Conservation (phyloP, 2,329 filamentous ascomycete species). For the Paraconiothyrium brasiliense region DNA sequence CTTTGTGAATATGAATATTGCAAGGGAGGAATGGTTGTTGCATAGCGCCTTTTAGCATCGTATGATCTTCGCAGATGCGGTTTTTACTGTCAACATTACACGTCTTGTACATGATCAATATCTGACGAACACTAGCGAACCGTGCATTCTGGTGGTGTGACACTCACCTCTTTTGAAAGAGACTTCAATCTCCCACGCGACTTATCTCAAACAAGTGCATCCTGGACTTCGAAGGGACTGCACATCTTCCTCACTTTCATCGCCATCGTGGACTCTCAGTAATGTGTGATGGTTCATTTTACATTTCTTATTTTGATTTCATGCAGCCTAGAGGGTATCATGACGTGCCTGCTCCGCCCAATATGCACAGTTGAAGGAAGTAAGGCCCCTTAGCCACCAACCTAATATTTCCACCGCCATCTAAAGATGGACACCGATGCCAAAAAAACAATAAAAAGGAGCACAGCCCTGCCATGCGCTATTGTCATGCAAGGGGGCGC, state of each 20-base stretch:
- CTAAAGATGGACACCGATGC: slow-evolving; percentile 18
- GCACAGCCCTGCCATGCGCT: not conserved
- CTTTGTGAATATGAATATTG: not conserved
- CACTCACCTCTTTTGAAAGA: no score
- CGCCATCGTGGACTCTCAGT: no score
- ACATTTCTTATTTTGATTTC: slow-evolving; percentile 19
- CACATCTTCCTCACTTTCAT: no score
- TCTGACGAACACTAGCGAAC: not conserved
- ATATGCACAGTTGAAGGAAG: slow-evolving; percentile 22
- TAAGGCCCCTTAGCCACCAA: slow-evolving; percentile 8
- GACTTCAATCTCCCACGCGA: no score
- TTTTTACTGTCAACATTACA: not conserved
- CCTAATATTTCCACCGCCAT: slow-evolving; percentile 4
- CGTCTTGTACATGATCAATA: not conserved
- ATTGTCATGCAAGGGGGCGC: not conserved
- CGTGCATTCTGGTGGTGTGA: no score
- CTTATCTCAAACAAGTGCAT: no score
- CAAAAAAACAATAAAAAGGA: slow-evolving; percentile 9
- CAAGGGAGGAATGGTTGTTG: not conserved
- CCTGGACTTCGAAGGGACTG: no score
- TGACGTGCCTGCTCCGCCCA: slow-evolving; percentile 20
- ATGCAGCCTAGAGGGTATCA: slow-evolving; percentile 25
- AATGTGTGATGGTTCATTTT: slow-evolving; percentile 11
- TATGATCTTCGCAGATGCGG: not conserved
- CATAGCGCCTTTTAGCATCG: slow-evolving; percentile 5